These are phyloP conservation scores for Trichoderma sp. DNA, from an alignment of 2,329 filamentous ascomycete species.

Conservation along the genomic window DNA sequence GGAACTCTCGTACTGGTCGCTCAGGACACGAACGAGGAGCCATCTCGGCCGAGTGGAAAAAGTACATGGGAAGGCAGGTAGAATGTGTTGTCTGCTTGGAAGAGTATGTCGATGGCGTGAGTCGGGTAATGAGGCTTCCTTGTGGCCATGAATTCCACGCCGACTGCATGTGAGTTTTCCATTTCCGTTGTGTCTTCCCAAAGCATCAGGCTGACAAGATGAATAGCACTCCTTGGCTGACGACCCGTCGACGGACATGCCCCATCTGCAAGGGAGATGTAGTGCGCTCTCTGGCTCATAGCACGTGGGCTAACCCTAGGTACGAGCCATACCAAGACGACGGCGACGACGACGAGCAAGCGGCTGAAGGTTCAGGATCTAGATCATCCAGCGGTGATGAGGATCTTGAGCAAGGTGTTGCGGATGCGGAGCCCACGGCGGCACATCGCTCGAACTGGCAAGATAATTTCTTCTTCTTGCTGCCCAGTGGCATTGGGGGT, in stretches of 20 bases:
- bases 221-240: constrained; percentile 87
- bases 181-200: neutral
- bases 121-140: constrained; percentile 91
- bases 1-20: constrained; percentile 29
- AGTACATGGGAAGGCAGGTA: constrained; percentile 65
- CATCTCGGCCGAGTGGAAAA: constrained; percentile 56
- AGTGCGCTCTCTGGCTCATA: constrained; percentile 63
- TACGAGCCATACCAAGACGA: constrained; percentile 57
- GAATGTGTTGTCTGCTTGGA: constrained; percentile 97
- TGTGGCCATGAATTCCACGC: constrained; percentile 98
- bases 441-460: constrained; percentile 26
- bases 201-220: constrained; percentile 23
- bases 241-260: constrained; percentile 91
- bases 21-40: constrained; percentile 48
- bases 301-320: constrained; percentile 48
- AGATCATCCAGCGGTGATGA: constrained; percentile 31
- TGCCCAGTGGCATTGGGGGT: constrained; percentile 33
- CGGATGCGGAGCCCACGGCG: constrained; percentile 25
- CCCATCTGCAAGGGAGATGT: constrained; percentile 99
- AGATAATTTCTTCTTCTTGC: constrained; percentile 38
- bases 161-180: constrained; percentile 86
- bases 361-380: constrained; percentile 36
- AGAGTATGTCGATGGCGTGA: constrained; percentile 92
- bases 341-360: constrained; percentile 44
- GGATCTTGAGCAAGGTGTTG: constrained; percentile 45